These are phyloP conservation scores for Styphnolobium japonicum DNA, from an alignment of 306 rosid genomes.

Conservation along the genomic window DNA sequence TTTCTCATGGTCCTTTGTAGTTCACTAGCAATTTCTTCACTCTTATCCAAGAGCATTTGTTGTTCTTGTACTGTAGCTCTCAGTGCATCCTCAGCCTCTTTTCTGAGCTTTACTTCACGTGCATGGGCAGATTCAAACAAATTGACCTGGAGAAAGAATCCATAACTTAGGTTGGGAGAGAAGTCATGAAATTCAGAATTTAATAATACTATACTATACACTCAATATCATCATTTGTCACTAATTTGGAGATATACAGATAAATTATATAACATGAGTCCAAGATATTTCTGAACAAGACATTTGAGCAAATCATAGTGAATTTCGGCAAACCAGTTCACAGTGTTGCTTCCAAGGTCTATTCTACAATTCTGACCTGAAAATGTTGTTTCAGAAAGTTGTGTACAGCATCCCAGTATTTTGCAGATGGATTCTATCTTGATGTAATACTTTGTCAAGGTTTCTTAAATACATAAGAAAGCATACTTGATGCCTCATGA, in stretches of 20 bases:
- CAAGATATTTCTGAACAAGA: neutral
- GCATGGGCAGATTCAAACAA: conserved; percentile 48
- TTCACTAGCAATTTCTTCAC: conserved; percentile 41
- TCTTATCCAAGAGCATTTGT: conserved; percentile 52
- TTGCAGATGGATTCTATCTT: conserved; percentile 9
- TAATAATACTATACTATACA: neutral
- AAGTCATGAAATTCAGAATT: conserved; percentile 9
- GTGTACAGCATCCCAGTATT: conserved; percentile 2
- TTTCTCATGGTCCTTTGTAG: conserved; percentile 63
- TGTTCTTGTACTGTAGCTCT: conserved; percentile 47
- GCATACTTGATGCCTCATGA: neutral
- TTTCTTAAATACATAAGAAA: conserved; percentile 3
- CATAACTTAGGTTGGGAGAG: neutral
- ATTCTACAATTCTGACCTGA: neutral
- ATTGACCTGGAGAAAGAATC: conserved; percentile 45
- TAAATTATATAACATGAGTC: neutral
- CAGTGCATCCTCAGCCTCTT: conserved; percentile 57
- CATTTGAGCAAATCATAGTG: neutral
- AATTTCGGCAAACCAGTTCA: neutral
- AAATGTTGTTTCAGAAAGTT: neutral
- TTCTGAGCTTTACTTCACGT: conserved; percentile 52
- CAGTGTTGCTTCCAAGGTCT: neutral
- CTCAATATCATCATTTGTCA: conserved; percentile 4
- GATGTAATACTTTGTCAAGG: neutral
- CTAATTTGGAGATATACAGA: neutral